A percentile compares a stretch with the other conserved stretches of the same genome.
These are phyloP conservation scores for Dactylellina drechsleri DNA, from an alignment of 2,329 filamentous ascomycete genomes.

Conservation along the genomic window DNA sequence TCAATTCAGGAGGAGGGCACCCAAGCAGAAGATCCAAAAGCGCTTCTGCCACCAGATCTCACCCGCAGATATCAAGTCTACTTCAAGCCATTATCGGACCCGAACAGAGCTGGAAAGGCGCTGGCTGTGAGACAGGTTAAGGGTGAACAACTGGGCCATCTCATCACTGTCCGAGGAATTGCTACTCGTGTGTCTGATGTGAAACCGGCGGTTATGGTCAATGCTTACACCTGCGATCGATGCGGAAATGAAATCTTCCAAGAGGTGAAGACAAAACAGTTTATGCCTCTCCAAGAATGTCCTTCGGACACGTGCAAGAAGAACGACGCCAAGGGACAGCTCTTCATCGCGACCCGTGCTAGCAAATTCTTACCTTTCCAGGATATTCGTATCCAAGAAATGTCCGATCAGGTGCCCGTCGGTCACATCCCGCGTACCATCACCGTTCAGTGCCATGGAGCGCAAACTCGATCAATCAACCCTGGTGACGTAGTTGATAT, in stretches of 20 bases:
- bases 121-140: slow-evolving; percentile 93
- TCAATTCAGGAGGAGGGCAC: slow-evolving; percentile 69
- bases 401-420: slow-evolving; percentile 98
- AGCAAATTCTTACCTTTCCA: slow-evolving; percentile 98
- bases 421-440: slow-evolving; percentile 94
- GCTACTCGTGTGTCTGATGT: slow-evolving; percentile 96
- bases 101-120: slow-evolving; percentile 68
- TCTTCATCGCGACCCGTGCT: slow-evolving; percentile 92
- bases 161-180: slow-evolving; percentile 95
- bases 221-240: slow-evolving; percentile 95
- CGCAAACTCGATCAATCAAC: slow-evolving; percentile 84
- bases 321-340: slow-evolving; percentile 91
- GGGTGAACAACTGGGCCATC: slow-evolving; percentile 88
- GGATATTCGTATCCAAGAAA: slow-evolving; percentile 97
- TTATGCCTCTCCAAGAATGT: slow-evolving; percentile 84
- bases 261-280: slow-evolving; percentile 89
- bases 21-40: slow-evolving; percentile 74
- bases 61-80: slow-evolving; percentile 94
- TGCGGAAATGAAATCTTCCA: slow-evolving; percentile 99
- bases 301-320: slow-evolving; percentile 87
- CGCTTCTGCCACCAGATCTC: slow-evolving; percentile 89
- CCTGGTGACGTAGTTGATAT: slow-evolving; percentile 95
- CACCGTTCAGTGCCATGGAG: slow-evolving; percentile 88
- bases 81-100: slow-evolving; percentile 88
- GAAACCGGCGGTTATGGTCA: slow-evolving; percentile 96